Base-by-base conservation (phyloP, 768 basidiomycete species). In the Lactarius sp. region DNA sequence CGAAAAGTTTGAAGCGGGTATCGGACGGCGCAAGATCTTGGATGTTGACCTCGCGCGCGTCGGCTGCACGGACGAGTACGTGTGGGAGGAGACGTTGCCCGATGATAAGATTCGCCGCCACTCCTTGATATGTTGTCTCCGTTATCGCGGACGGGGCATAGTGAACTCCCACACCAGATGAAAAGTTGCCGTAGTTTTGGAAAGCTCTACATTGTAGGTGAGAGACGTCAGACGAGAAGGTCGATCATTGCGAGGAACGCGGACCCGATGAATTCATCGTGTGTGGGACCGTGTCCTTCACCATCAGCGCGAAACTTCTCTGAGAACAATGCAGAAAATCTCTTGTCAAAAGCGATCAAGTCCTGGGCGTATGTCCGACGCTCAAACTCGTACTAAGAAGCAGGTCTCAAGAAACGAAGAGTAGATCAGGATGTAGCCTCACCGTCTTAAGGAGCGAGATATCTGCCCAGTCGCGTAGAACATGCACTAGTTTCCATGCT, bases 71-170 rank as follows among this genome's bases (percentile, higher is more conserved):
- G 37, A 84, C 70, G 60, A 82, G 76, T 20, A 73, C 72, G 63
- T 81, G 79, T 3, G 81, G 81, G 6, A 76, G 72, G 60, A 83
- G 74, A 50, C 82, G 81, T 75, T 81, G 71, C n/a, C 83, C 83
- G 46, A 82, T 71, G 55, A 74, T 70, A 14, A 84, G 72, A 51
- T 75, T 73, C 4, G 71, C 56, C 3, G 81, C 80, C 60, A 72
- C 64, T 4, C 71, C 16, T 64, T 81, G 79, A 62, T 78, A 69
- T 12, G 69, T 65, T 7, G 74, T 53, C 49, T 71, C 60, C 16
- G 78, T 75, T 53, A 76, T 71, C 0, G 70, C 56, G 27, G 81
- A 83, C 6, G 79, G 72, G 6, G 66, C 55, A 67, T 83, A 84
- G 69, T 81, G 80, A 47, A 82, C 76, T n/a, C 79, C 78, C 52